These are phyloP conservation scores for Penicillium sp. DNA, from an alignment of 2,329 filamentous ascomycete genomes.

Conservation along the genomic window DNA sequence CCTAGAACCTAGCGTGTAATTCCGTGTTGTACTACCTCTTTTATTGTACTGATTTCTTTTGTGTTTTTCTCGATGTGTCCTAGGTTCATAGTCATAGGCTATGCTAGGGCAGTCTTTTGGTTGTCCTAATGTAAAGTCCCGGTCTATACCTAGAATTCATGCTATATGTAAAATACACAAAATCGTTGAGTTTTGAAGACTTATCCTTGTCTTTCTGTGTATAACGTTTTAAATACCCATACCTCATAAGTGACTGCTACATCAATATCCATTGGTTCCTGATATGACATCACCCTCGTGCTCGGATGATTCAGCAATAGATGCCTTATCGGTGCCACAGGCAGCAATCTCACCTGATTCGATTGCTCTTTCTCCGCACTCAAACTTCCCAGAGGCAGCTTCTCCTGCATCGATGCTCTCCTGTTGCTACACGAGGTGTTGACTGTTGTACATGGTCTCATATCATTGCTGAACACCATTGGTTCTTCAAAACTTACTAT, in stretches of 20 bases:
- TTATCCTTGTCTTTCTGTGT: background rate
- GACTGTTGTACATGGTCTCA: background rate
- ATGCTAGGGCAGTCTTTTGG: conserved; percentile 14
- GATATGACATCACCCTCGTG: conserved; percentile 12
- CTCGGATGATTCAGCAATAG: conserved; percentile 10
- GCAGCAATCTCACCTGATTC: conserved; percentile 24
- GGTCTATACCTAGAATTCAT: conserved; percentile 31
- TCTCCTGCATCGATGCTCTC: conserved; percentile 6
- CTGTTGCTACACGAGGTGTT: conserved; percentile 6
- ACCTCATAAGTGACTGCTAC: background rate
- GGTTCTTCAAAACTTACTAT: background rate
- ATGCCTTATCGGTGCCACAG: conserved; percentile 15
- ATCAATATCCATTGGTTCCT: conserved; percentile 4
- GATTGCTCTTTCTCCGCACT: conserved; percentile 29
- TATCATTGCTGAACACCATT: conserved; percentile 2
- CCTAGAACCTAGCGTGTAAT: conserved; percentile 30
- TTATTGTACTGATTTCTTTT: conserved; percentile 26
- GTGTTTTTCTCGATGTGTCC: conserved; percentile 28
- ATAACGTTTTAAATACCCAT: background rate
- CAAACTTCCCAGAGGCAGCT: conserved; percentile 19
- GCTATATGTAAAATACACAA: conserved; percentile 28
- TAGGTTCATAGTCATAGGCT: conserved; percentile 11
- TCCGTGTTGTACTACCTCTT: conserved; percentile 26
- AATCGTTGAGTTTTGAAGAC: background rate
- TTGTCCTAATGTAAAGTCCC: background rate